Base-by-base conservation (phyloP, 345 rosid genomes). In the Gossypium bickii region DNA sequence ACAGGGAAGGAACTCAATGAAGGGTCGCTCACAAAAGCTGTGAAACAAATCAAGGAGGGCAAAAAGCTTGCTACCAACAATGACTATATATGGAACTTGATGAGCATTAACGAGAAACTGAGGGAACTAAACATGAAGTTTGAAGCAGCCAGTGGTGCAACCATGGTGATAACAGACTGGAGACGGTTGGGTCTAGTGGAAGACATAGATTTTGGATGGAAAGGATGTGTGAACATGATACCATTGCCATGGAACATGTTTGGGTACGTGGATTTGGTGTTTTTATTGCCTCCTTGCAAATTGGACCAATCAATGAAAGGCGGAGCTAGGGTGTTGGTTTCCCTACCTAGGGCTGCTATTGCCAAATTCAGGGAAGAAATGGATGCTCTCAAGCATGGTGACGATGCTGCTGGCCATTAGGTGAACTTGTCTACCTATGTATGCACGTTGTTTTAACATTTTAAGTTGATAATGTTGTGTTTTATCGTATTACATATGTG, bases 151-250 rank as follows among this genome's bases (percentile, higher is more conserved):
- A 62, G 27, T 13, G 90, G 90, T 8, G 83, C 80, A 29, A 58
- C 41, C 17, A 85, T 84, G 83, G 12, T 84, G 43, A 56, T 85
- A 7, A 85, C 89, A 11, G 92, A 88, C 63, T 88, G 92, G 92
- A 86, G 90, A 34, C 88, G 81, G 38, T 52, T 88, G 65, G 87
- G 89, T 13, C 34, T 86, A 10, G 7, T 80, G 12, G 88, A 86
- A 5, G 86, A 79, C 59, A 76, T 80, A 9, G 88, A 87, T 80
- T 87, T 87, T 68, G 90, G 88, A 29, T 86, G 83, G 86, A 81
- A 83, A 63, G 84, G 78, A 10, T 41, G 85, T 3, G 81, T 83
- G 69, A 88, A 88, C 65, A 77, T 86, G 6, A 16, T 84, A 20
- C 89, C 91, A 6, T 76, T 86, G 43, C 91, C 91, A 0, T 81